Base-by-base conservation (phyloP, 441 rosid species). In the Erysimum cheiri region DNA sequence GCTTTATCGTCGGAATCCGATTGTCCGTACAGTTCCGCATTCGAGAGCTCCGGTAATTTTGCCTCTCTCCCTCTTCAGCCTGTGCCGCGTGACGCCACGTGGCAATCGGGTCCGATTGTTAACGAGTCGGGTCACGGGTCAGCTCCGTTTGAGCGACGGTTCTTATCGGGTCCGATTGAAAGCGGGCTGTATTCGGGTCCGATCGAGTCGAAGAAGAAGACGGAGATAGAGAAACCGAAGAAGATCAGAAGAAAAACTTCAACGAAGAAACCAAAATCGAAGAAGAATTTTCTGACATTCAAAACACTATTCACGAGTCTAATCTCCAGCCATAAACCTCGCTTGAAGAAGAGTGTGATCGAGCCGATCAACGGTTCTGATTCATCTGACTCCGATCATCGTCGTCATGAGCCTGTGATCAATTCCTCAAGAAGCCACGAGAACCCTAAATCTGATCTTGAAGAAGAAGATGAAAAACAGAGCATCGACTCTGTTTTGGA, bases 61-160 rank as follows among this genome's bases (percentile, higher is more conserved):
- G 81, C 89, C 35, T 85, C 91, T 12, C 69, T 86, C 5, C 88
- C 89, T 4, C 85, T 88, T 10, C 85, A 86, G 68, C 89, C 91
- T 9, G 79, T 81, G n/a, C 89, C 91, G 0, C 85, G 85, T 26
- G 79, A 48, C 3, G 11, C 46, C 17, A 58, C 62, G 31, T 58
- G 62, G 48, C 63, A 59, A 13, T 59, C 63, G 8, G 63, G 58
- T 22, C 53, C 79, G 26, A 19, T 67, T 13, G 48, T 7, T 4
- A 46, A 79, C 24, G 64, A 68, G 14, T 49, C 70, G 47, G 57
- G 61, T 40, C 54, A 31, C 3, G 72, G 54, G n/a, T 76, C 81
- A 31, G 79, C 83, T 55, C 81, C 77, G 33, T 71, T 82, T 35
- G 85, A 85, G 52, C 72, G 86, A 41, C 79, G 84, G 13, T 85